phyloP scores from a whole-genome alignment of 495 filamentous ascomycete genomes.

The Xylaria longipes region DNA sequence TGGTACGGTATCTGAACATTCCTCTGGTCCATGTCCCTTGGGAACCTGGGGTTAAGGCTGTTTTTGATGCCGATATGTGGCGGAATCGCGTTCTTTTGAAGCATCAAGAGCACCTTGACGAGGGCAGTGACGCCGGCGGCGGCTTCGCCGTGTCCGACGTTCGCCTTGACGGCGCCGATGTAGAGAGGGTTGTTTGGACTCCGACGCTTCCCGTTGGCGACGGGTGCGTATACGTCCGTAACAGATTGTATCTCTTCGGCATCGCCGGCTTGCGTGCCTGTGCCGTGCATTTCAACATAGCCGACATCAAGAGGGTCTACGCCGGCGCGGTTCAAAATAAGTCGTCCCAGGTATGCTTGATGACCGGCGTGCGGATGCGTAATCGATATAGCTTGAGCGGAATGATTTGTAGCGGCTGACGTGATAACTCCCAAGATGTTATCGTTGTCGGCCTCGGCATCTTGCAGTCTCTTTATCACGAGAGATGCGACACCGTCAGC shows the following conservation, averaged over 20 bases:
- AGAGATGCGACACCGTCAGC: conserved; percentile 63
- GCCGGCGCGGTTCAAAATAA: too few relatives aligned
- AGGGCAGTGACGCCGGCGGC: conserved; percentile 50
- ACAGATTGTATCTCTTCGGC: conserved; percentile 38
- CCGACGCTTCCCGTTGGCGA: too few relatives aligned
- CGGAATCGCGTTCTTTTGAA: conserved; percentile 48
- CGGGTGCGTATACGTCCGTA: conserved; percentile 27
- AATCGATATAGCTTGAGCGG: too few relatives aligned
- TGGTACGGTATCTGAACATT: too few relatives aligned
- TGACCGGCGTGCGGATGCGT: conserved; percentile 46
- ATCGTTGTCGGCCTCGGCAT: conserved; percentile 53
- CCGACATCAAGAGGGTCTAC: conserved; percentile 32
- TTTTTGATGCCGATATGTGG: conserved; percentile 53
- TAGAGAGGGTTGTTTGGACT: too few relatives aligned
- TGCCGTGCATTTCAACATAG: conserved; percentile 47
- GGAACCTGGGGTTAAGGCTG: neutral
- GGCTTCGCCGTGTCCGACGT: conserved; percentile 57
- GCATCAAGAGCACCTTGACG: conserved; percentile 56
- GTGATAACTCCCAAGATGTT: conserved; percentile 62
- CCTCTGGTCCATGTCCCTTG: neutral
- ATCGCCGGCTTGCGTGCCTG: conserved; percentile 52
- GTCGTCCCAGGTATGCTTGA: conserved; percentile 39
- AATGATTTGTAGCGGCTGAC: too few relatives aligned
- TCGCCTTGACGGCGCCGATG: conserved; percentile 53
- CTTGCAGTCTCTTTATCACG: conserved; percentile 51